Evolutionary conservation across 768 basidiomycete genomes (phyloP).

Genomic region (Naganishia vishniacii): DNA sequence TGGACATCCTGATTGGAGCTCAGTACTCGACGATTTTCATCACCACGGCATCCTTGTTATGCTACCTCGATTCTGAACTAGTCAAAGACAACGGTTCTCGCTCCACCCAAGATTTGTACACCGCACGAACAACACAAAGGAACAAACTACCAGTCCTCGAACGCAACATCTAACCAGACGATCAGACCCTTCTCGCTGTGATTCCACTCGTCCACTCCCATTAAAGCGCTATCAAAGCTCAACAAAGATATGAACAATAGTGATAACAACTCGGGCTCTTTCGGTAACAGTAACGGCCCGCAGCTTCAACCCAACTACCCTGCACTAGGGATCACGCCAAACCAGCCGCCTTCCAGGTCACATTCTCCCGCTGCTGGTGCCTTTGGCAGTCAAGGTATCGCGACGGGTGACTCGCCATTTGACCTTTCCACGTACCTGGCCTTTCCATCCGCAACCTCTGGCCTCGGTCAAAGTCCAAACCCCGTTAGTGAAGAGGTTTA

Average conservation of each 20-base stretch:
- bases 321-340: background rate
- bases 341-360: background rate
- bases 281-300: background rate
- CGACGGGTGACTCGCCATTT: slow-evolving; percentile 25
- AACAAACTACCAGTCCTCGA: too few relatives aligned
- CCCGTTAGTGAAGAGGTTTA: slow-evolving; percentile 24
- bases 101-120: too few relatives aligned
- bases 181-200: too few relatives aligned
- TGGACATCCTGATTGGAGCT: too few relatives aligned
- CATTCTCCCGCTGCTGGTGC: slow-evolving; percentile 2
- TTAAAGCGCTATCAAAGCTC: too few relatives aligned
- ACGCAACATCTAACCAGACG: background rate
- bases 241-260: slow-evolving; percentile 16
- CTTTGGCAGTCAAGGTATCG: background rate
- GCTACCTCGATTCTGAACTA: slow-evolving; percentile 17
- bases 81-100: too few relatives aligned
- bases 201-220: too few relatives aligned
- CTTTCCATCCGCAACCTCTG: slow-evolving; percentile 24
- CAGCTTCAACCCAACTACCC: background rate
- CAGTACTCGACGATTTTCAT: background rate
- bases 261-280: background rate
- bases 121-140: too few relatives aligned
- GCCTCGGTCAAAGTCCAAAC: slow-evolving; percentile 8
- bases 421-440: slow-evolving; percentile 27
- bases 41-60: slow-evolving; percentile 18